Evolutionary conservation across 2,329 filamentous ascomycete genomes (phyloP), one percentile per base, ranked within the genome.

Genomic region (Domatiomyces globalis): DNA sequence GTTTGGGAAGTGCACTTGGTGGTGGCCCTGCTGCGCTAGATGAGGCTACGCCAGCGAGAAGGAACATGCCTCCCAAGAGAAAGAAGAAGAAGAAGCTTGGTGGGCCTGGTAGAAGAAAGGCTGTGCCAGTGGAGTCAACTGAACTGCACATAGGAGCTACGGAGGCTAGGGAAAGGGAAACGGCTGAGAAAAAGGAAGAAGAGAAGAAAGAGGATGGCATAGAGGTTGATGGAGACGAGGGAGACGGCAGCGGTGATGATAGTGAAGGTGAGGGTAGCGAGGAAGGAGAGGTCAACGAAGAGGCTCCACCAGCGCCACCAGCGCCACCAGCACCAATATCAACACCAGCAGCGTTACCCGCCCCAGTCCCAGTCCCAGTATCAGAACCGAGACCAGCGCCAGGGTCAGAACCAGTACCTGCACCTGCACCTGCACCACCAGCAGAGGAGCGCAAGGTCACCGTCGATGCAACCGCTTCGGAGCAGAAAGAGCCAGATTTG

Each of bases 21-120:
- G 50, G 53, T 10, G 49, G 52, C 6, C 49, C 25, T 44, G 45
- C 49, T 39, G 43, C 49, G 3, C 45, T 48, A 39, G 36, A 43
- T 18, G 55, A 54, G 43, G 39, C 53, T 20, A 51, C 57, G 20
- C 57, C 58, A 3, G 50, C 50, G 2, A 48, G 57, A 45, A 54
- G 54, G 51, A 61, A 60, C 43, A 56, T 58, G 46, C 59, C 59
- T 10, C 59, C 59, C 4, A 52, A 49, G 22, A 51, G 27, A 2
- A 29, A 56, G 7, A 61, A 61, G 54, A 60, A 57, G 54, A 60
- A 59, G 57, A 60, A 58, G 56, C 52, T 54, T 12, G 58, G 58
- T 43, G 58, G 58, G 25, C 58, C 58, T 29, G 58, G 58, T 8
- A 42, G 58, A 42, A 51, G 49, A 18, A 58, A 57, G 50, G 49